Evolutionary conservation across 768 basidiomycete species (phyloP), one percentile per base, ranked within the genome.

Genomic region (Clitopilus passeckerianus): DNA sequence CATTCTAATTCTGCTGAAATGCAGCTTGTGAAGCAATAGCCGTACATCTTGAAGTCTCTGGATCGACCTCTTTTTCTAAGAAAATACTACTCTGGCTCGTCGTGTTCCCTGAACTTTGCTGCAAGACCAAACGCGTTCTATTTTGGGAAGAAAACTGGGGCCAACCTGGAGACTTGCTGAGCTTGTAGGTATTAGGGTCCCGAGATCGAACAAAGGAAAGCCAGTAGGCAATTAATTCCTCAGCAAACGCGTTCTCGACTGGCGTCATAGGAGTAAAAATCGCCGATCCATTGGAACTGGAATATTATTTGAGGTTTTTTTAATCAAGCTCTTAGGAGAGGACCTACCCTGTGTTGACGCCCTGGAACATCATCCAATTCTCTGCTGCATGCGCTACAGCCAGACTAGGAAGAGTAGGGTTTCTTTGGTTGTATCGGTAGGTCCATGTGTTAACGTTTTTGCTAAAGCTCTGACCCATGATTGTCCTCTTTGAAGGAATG

Each of bases 351-450:
- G 85, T 85, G 59, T 81, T 81, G 1, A 75, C 79, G 1, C 87
- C 86, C 20, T 69, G 67, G 72, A 85, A 86, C 85, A 86, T 82
- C 83, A 85, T 86, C 81, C 82, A 86, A 63, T 87, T 86, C 66
- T 85, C 86, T 0, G 86, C 76, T 6, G 85, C 78, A 61, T 86
- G 27, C 7, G 85, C 1, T 57, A 68, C 1, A 82, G 79, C 8
- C 56, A 70, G 0, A 66, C 56, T n/a, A 71, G 71, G 15, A 70
- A 71, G 80, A 56, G 83, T 79, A 4, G 74, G 71, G 27, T 30
- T 30, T 7, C 27, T 30, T 60, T 86, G 81, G 67, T 86, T 86
- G 67, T 85, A 86, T 24, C 84, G 76, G 63, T 86, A 86, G 10
- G 80, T 81, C 76, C 77, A 86, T 2, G 80, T 68, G 14, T 70